Conservation (phyloP, 2,329 filamentous ascomycete genomes). For the Huntiella bhutanensis region DNA sequence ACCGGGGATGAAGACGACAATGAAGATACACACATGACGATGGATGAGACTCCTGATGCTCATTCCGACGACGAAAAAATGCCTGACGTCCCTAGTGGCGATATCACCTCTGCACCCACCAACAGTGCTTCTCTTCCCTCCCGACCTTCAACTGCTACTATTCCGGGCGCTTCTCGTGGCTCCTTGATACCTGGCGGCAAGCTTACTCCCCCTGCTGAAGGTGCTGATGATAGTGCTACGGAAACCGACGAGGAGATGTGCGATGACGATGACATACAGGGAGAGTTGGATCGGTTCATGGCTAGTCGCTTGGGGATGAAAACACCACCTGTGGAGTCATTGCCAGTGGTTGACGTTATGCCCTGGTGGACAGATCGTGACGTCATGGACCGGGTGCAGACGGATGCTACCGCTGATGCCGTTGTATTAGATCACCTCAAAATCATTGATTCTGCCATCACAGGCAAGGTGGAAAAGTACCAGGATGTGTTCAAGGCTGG, state of each 20-base stretch:
- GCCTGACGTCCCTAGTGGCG: neutral
- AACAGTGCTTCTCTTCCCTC: neutral
- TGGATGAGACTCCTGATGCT: neutral
- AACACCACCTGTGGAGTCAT: slow-evolving; percentile 35
- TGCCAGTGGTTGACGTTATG: slow-evolving; percentile 26
- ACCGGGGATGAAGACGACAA: neutral
- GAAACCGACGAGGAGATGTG: slow-evolving; percentile 34
- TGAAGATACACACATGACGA: too few relatives aligned
- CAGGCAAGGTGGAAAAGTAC: neutral
- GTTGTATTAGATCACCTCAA: slow-evolving; percentile 25
- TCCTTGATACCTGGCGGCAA: slow-evolving; percentile 4
- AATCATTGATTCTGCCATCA: neutral
- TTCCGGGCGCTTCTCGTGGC: slow-evolving; percentile 5
- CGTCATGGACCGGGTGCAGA: slow-evolving; percentile 23
- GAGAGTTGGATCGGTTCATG: neutral
- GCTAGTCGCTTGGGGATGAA: slow-evolving; percentile 24
- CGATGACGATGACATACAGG: slow-evolving; percentile 31
- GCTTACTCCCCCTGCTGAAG: slow-evolving; percentile 12
- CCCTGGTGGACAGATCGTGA: slow-evolving; percentile 6
- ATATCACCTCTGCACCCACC: neutral
- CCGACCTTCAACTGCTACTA: neutral
- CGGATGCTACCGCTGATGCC: slow-evolving; percentile 22
- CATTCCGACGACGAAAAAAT: slow-evolving; percentile 1
- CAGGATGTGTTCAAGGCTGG: slow-evolving; percentile 2
- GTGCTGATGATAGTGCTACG: slow-evolving; percentile 13